phyloP scores from a whole-genome alignment of 129 eudicot genomes.

The Apium graveolens region DNA sequence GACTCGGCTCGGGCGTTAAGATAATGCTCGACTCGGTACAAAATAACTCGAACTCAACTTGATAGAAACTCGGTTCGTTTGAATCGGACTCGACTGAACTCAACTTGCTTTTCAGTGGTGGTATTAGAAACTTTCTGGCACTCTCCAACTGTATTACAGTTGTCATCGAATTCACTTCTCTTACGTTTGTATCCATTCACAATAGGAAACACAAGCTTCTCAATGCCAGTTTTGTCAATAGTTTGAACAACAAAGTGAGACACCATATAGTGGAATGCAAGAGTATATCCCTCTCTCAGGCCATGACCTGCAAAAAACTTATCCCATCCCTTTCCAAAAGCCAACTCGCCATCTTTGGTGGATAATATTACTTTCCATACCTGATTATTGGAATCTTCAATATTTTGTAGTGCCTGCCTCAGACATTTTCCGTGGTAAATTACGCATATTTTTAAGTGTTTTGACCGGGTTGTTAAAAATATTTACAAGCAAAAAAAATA shows the following conservation, averaged over 20 bases:
- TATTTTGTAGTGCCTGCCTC: too few species aligned
- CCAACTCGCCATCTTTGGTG: conserved; percentile 27
- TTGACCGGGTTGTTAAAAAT: too few species aligned
- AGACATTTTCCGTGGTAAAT: too few species aligned
- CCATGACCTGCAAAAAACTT: conserved; percentile 37
- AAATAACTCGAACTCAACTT: too few species aligned
- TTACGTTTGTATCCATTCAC: neutral
- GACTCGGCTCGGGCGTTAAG: too few species aligned
- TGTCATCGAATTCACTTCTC: conserved; percentile 14
- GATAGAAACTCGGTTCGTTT: too few species aligned
- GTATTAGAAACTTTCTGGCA: conserved; percentile 4
- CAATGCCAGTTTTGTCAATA: conserved; percentile 47
- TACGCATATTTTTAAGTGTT: too few species aligned
- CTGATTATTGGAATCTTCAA: conserved; percentile 51
- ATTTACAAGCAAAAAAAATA: too few species aligned
- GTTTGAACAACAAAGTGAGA: conserved; percentile 57
- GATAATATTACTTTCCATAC: conserved; percentile 34
- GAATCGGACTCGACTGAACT: too few species aligned
- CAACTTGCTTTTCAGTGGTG: neutral
- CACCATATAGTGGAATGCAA: conserved; percentile 42
- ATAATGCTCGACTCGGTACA: too few species aligned
- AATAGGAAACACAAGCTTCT: conserved; percentile 16
- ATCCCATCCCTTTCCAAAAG: conserved; percentile 50
- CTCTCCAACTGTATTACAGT: conserved; percentile 8
- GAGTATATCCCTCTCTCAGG: conserved; percentile 34